Conservation (phyloP, 2,329 filamentous ascomycete genomes). For the Aspergillus brunneoviolaceus region DNA sequence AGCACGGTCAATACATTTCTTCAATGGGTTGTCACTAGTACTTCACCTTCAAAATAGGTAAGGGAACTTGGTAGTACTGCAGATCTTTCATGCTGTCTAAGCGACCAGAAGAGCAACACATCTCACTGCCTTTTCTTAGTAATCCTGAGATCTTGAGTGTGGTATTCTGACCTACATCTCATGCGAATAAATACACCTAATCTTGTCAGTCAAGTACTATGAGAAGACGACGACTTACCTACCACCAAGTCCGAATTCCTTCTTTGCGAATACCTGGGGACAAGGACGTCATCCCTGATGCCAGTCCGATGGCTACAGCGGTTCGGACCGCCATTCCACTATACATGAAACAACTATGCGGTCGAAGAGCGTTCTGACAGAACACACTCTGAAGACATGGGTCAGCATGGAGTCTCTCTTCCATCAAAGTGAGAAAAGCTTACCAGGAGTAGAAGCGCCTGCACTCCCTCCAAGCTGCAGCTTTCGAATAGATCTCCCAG, state of each 20-base stretch:
- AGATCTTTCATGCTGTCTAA: slow-evolving; percentile 31
- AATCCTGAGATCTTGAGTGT: background rate
- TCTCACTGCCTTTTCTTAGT: slow-evolving; percentile 22
- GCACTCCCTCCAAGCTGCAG: slow-evolving; percentile 26
- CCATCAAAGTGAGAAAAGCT: background rate
- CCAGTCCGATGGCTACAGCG: slow-evolving; percentile 35
- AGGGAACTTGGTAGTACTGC: slow-evolving; percentile 25
- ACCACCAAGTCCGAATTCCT: slow-evolving; percentile 29
- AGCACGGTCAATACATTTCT: background rate
- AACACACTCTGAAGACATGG: slow-evolving; percentile 21
- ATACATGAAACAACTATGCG: slow-evolving; percentile 38
- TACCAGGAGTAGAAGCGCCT: slow-evolving; percentile 28
- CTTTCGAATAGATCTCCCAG: slow-evolving; percentile 33
- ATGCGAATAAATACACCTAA: slow-evolving; percentile 24
- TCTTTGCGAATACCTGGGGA: slow-evolving; percentile 18
- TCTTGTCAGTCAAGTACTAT: background rate
- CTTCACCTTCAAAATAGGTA: slow-evolving; percentile 20
- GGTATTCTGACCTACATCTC: slow-evolving; percentile 15
- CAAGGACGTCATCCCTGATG: slow-evolving; percentile 26
- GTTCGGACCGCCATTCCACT: slow-evolving; percentile 37
- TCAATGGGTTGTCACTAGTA: no score
- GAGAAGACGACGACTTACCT: background rate
- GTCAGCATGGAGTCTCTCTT: background rate
- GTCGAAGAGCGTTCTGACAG: slow-evolving; percentile 35
- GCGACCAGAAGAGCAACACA: slow-evolving; percentile 31